Conservation (phyloP, 352 stramenopile genomes). For the Phytopythium litorale region DNA sequence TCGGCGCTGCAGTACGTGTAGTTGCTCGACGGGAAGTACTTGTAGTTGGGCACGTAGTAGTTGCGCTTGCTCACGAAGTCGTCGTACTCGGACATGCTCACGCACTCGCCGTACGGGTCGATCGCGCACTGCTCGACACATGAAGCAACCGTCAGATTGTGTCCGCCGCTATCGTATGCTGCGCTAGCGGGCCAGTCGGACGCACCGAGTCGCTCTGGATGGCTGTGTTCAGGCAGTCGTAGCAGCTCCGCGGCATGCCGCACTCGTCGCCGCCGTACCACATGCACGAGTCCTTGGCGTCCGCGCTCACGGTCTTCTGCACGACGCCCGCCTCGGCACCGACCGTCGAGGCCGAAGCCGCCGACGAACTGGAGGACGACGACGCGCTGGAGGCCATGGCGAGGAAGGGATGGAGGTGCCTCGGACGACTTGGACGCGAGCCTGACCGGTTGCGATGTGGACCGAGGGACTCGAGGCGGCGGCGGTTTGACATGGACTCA, state of each 20-base stretch:
- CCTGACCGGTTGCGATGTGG: neutral
- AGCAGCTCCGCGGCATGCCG: slow-evolving; percentile 25
- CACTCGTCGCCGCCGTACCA: slow-evolving; percentile 25
- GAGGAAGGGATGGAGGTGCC: too few relatives aligned
- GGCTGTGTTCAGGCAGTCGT: slow-evolving; percentile 34
- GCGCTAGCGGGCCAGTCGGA: too few relatives aligned
- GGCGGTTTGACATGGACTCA: neutral
- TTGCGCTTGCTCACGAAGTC: slow-evolving; percentile 27
- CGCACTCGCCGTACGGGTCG: slow-evolving; percentile 26
- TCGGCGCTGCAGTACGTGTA: slow-evolving; percentile 37
- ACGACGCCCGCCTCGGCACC: neutral
- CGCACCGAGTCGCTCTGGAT: slow-evolving; percentile 22
- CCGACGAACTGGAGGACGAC: slow-evolving; percentile 4
- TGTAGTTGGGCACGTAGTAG: slow-evolving; percentile 43
- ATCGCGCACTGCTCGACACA: slow-evolving; percentile 23
- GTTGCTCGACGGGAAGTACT: slow-evolving; percentile 34
- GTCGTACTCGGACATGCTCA: slow-evolving; percentile 31
- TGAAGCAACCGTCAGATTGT: neutral
- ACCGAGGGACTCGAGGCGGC: neutral
- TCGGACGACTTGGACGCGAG: too few relatives aligned
- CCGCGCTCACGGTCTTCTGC: slow-evolving; percentile 16
- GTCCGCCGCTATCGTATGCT: neutral
- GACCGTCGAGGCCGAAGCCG: neutral
- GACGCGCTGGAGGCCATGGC: neutral
- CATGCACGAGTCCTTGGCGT: slow-evolving; percentile 25